Evolutionary conservation across 805 yeast genomes (phyloP).

Genomic region (Ogataea neopini): DNA sequence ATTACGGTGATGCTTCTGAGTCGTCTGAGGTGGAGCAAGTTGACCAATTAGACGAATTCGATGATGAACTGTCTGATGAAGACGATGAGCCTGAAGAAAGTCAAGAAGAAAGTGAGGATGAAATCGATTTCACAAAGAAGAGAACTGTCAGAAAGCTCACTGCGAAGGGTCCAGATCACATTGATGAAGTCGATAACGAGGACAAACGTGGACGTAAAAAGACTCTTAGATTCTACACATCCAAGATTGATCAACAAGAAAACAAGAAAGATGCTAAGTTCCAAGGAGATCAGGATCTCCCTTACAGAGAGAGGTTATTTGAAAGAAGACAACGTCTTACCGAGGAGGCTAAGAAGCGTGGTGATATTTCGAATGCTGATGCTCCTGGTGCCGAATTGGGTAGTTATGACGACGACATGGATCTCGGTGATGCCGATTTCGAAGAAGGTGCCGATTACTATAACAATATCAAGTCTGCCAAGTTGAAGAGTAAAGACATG

Average conservation of each 20-base stretch:
- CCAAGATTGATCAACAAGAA: constrained; percentile 88
- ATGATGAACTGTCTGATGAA: constrained; percentile 22
- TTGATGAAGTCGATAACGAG: constrained; percentile 82
- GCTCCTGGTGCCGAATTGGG: constrained; percentile 57
- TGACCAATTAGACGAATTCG: constrained; percentile 17
- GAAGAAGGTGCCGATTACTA: constrained; percentile 57
- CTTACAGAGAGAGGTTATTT: constrained; percentile 84
- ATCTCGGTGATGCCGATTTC: constrained; percentile 47
- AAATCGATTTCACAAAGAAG: constrained; percentile 52
- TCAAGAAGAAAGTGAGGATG: constrained; percentile 48
- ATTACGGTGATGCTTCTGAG: constrained; percentile 15
- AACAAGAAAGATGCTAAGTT: constrained; percentile 58
- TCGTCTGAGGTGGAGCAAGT: constrained; percentile 8
- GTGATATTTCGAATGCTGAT: constrained; percentile 48
- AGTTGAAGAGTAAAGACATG: constrained; percentile 48
- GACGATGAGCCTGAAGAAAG: constrained; percentile 21
- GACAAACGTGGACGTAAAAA: constrained; percentile 80
- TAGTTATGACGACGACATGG: constrained; percentile 43
- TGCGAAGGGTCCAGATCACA: constrained; percentile 53
- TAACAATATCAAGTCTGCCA: constrained; percentile 49
- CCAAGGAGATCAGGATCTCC: constrained; percentile 87
- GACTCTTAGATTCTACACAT: constrained; percentile 91
- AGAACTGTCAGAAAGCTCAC: constrained; percentile 50
- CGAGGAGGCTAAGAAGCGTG: constrained; percentile 88
- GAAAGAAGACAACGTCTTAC: constrained; percentile 86